Evolutionary conservation across 2,329 filamentous ascomycete genomes (phyloP).

Genomic region (Grosmannia huntii): DNA sequence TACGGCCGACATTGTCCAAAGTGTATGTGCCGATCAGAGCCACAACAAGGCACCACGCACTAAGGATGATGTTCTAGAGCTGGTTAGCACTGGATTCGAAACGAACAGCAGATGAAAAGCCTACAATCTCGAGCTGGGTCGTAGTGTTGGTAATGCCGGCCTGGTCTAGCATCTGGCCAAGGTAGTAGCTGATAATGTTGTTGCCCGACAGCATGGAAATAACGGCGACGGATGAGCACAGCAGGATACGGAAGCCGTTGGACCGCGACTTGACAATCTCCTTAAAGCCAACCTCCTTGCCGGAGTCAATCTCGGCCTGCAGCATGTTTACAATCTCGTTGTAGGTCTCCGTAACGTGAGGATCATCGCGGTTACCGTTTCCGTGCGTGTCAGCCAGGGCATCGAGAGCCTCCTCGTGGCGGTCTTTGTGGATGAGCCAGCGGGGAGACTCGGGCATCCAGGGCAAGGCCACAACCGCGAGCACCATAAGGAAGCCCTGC

Average conservation of each 20-base stretch:
- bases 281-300: background rate
- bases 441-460: constrained; percentile 8
- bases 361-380: constrained; percentile 17
- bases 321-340: constrained; percentile 3
- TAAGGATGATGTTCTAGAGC: constrained; percentile 6
- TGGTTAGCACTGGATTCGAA: background rate
- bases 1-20: constrained; percentile 15
- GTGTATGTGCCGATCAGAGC: constrained; percentile 12
- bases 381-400: constrained; percentile 23
- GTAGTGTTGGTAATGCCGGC: constrained; percentile 5
- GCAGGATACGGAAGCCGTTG: background rate
- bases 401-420: constrained; percentile 16
- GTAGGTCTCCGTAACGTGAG: background rate
- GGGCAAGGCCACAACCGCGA: background rate
- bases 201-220: constrained; percentile 3
- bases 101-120: background rate
- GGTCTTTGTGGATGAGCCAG: constrained; percentile 6
- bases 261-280: background rate
- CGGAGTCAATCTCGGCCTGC: background rate
- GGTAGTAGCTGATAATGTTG: constrained; percentile 10
- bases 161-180: constrained; percentile 1
- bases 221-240: constrained; percentile 1
- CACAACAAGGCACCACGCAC: constrained; percentile 7
- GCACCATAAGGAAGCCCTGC: background rate
- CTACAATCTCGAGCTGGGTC: constrained; percentile 3